Evolutionary conservation across 768 basidiomycete species (phyloP).

Genomic region (Lactarius pseudohatsudake): DNA sequence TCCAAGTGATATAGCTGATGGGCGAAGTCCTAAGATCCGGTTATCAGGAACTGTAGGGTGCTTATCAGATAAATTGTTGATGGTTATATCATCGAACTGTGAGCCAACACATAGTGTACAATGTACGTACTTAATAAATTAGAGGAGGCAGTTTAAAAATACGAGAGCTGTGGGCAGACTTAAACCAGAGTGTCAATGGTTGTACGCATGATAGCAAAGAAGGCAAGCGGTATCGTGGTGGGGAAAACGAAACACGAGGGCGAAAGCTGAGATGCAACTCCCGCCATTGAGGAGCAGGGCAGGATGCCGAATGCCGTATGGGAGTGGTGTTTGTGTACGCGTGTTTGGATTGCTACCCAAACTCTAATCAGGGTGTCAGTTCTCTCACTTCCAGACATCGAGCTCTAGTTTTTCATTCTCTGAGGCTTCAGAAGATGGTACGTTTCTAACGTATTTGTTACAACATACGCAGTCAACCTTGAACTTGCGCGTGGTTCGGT

Average conservation of each 20-base stretch:
- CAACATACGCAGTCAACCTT: slow-evolving; percentile 3
- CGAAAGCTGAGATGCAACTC: neutral
- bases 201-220: neutral
- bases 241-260: neutral
- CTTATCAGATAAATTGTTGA: neutral
- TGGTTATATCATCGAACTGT: neutral
- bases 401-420: neutral
- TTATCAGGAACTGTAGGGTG: neutral
- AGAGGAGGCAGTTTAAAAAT: neutral
- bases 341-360: slow-evolving; percentile 5
- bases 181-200: neutral
- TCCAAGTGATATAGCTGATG: neutral
- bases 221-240: neutral
- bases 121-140: neutral
- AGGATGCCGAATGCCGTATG: no score
- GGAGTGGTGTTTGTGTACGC: slow-evolving; percentile 3
- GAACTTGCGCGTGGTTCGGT: slow-evolving; percentile 32
- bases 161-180: neutral
- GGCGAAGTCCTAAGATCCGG: neutral
- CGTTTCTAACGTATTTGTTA: neutral
- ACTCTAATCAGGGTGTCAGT: slow-evolving; percentile 7
- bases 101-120: neutral
- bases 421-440: slow-evolving; percentile 22
- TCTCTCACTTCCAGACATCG: neutral
- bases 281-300: no score